phyloP scores from a whole-genome alignment of 768 basidiomycete genomes.

The Suillus variegatus region DNA sequence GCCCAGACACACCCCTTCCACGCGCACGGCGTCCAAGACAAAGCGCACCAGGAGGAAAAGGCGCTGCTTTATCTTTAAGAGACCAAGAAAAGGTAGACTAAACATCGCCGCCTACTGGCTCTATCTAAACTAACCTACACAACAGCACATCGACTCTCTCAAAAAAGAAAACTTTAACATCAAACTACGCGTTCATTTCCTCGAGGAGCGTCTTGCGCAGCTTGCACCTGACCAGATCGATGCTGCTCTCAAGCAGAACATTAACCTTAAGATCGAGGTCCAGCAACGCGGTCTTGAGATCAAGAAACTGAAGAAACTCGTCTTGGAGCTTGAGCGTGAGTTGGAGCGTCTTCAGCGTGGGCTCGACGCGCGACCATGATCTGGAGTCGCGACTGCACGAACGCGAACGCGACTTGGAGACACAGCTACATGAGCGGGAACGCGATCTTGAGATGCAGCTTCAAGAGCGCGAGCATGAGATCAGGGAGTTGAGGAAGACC shows the following conservation, averaged over 20 bases:
- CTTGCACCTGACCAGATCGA: slow-evolving; percentile 93
- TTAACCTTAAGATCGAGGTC: slow-evolving; percentile 90
- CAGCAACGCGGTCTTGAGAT: slow-evolving; percentile 88
- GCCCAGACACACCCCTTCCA: slow-evolving; percentile 51
- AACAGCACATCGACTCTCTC: slow-evolving; percentile 88
- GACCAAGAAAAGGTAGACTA: slow-evolving; percentile 91
- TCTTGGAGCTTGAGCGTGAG: slow-evolving; percentile 81
- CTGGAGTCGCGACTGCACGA: slow-evolving; percentile 34
- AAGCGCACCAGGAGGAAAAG: slow-evolving; percentile 29
- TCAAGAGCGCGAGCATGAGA: slow-evolving; percentile 70
- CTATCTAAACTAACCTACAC: neutral
- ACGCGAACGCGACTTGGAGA: slow-evolving; percentile 33
- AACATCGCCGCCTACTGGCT: slow-evolving; percentile 1
- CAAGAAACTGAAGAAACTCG: slow-evolving; percentile 88
- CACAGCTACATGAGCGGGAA: slow-evolving; percentile 50
- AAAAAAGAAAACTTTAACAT: slow-evolving; percentile 98
- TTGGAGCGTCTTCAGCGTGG: slow-evolving; percentile 67
- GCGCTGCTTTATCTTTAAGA: slow-evolving; percentile 71
- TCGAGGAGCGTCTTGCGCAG: slow-evolving; percentile 89
- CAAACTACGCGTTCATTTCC: slow-evolving; percentile 93
- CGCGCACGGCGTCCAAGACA: slow-evolving; percentile 45
- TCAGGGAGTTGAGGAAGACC: slow-evolving; percentile 64
- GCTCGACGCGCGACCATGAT: slow-evolving; percentile 28
- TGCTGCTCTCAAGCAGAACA: slow-evolving; percentile 88
- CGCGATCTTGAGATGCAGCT: slow-evolving; percentile 77